These are phyloP conservation scores for Ottelia alismoides DNA, from an alignment of 106 monocot genomes.

Conservation along the genomic window DNA sequence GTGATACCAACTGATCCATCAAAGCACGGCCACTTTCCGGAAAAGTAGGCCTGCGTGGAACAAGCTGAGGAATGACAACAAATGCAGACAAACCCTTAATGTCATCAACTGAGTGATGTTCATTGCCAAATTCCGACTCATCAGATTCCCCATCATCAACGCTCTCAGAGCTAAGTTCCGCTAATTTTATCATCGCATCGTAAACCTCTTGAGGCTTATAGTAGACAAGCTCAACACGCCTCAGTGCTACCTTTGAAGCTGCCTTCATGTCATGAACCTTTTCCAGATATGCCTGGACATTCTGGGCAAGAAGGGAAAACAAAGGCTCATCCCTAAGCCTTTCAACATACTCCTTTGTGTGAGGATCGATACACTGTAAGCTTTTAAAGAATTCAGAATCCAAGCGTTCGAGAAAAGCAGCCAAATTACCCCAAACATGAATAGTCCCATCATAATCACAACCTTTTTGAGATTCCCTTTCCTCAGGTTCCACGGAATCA, in stretches of 20 bases:
- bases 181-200: slow-evolving; percentile 84
- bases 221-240: slow-evolving; percentile 73
- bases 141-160: slow-evolving; percentile 23
- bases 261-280: slow-evolving; percentile 58
- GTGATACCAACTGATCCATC: slow-evolving; percentile 70
- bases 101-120: slow-evolving; percentile 25
- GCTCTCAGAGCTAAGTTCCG: slow-evolving; percentile 47
- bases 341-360: slow-evolving; percentile 80
- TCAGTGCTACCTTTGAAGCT: slow-evolving; percentile 63
- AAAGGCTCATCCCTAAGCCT: slow-evolving; percentile 89
- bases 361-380: slow-evolving; percentile 86
- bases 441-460: slow-evolving; percentile 56
- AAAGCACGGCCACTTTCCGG: slow-evolving; percentile 74
- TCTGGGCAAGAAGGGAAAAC: slow-evolving; percentile 72
- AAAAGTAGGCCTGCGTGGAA: slow-evolving; percentile 70
- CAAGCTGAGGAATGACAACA: slow-evolving; percentile 64
- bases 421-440: slow-evolving; percentile 71
- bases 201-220: slow-evolving; percentile 97
- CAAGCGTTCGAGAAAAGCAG: slow-evolving; percentile 68
- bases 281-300: slow-evolving; percentile 74
- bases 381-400: slow-evolving; percentile 93
- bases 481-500: slow-evolving; percentile 59
- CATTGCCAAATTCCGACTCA: slow-evolving; percentile 25
- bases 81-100: slow-evolving; percentile 45
- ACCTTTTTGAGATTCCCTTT: slow-evolving; percentile 77